Conservation (phyloP, 2,329 filamentous ascomycete species). For the Epicoccum nigrum region DNA sequence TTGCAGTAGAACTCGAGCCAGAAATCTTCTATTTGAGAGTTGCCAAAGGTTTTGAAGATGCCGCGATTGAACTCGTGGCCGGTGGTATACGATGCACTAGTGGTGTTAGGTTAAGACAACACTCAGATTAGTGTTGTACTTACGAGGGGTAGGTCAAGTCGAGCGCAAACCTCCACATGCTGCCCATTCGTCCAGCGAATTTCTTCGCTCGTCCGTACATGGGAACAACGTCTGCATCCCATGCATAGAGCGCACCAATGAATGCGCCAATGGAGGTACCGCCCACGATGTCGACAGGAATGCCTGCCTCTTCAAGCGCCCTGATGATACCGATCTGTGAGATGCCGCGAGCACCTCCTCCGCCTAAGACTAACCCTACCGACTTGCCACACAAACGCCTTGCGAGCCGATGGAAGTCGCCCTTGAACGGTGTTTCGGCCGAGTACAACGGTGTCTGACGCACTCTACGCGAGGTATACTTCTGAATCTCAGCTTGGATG, state of each 20-base stretch:
- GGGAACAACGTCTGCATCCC: slow-evolving; percentile 93
- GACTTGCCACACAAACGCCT: slow-evolving; percentile 91
- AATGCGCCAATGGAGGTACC: slow-evolving; percentile 97
- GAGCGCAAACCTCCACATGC: slow-evolving; percentile 97
- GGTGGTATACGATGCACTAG: slow-evolving; percentile 85
- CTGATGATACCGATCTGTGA: slow-evolving; percentile 93
- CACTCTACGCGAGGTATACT: slow-evolving; percentile 94
- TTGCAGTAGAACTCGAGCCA: slow-evolving; percentile 99
- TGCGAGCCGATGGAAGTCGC: slow-evolving; percentile 93
- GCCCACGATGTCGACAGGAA: slow-evolving; percentile 93
- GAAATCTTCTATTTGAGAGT: slow-evolving; percentile 97
- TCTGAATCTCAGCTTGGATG: slow-evolving; percentile 94
- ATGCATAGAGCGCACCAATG: slow-evolving; percentile 91
- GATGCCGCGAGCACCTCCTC: slow-evolving; percentile 89
- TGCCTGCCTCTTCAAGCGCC: slow-evolving; percentile 92
- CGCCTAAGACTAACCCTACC: slow-evolving; percentile 90
- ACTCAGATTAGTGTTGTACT: slow-evolving; percentile 19
- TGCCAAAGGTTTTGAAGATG: slow-evolving; percentile 97
- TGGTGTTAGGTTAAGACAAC: slow-evolving; percentile 16
- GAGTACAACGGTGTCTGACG: slow-evolving; percentile 88
- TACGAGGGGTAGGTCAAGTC: slow-evolving; percentile 92
- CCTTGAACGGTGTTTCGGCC: slow-evolving; percentile 89
- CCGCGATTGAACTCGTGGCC: slow-evolving; percentile 98
- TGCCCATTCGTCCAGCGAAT: slow-evolving; percentile 97
- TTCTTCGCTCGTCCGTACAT: slow-evolving; percentile 98